Conservation (phyloP, 805 yeast species). For the Wickerhamiella galacta region DNA sequence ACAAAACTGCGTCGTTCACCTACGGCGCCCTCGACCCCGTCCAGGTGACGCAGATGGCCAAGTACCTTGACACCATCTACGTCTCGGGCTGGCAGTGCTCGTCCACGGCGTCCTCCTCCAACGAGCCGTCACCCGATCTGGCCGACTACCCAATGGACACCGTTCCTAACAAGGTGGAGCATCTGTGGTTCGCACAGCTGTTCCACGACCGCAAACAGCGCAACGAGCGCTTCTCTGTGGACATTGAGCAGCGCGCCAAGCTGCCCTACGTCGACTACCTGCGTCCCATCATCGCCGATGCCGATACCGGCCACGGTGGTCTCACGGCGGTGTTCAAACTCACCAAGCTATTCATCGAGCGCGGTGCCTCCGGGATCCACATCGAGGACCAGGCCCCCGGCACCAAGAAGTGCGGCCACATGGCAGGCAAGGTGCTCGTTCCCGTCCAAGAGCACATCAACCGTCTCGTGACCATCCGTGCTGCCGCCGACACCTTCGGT, state of each 20-base stretch:
- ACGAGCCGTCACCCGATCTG: conserved; percentile 95
- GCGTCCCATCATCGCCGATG: conserved; percentile 93
- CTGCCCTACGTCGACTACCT: conserved; percentile 68
- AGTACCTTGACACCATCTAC: conserved; percentile 79
- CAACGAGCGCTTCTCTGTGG: conserved; percentile 49
- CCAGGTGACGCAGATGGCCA: conserved; percentile 93
- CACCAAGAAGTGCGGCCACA: conserved; percentile 96
- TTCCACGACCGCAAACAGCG: conserved; percentile 96
- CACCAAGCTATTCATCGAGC: conserved; percentile 88
- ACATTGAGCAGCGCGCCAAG: conserved; percentile 51
- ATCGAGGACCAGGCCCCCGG: conserved; percentile 99
- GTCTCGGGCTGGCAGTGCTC: conserved; percentile 99
- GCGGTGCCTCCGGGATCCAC: conserved; percentile 98
- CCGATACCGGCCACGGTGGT: conserved; percentile 99
- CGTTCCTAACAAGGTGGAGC: conserved; percentile 96
- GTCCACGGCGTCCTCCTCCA: conserved; percentile 91
- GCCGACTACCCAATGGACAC: conserved; percentile 99
- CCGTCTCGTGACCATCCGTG: conserved; percentile 83
- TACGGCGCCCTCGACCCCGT: conserved; percentile 95
- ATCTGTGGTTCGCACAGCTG: conserved; percentile 86
- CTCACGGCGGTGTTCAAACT: conserved; percentile 88
- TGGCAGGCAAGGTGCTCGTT: conserved; percentile 96
- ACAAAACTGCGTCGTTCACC: conserved; percentile 68
- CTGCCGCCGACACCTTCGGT: conserved; percentile 87
- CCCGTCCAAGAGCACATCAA: conserved; percentile 96